Evolutionary conservation across 345 rosid genomes (phyloP).

Genomic region (Pugionium dolabratum): DNA sequence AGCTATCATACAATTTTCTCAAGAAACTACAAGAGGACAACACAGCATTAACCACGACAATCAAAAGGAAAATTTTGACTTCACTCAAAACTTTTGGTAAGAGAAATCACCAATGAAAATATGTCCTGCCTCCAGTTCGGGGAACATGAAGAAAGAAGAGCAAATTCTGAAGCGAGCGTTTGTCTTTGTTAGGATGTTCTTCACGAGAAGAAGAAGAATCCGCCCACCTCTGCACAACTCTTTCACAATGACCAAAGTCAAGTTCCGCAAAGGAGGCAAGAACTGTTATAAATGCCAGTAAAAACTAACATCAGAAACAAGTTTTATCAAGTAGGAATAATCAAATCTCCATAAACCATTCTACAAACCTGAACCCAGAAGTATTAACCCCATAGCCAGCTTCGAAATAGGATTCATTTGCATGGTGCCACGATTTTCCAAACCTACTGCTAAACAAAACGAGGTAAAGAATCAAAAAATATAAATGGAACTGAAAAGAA

Average conservation of each 20-base stretch:
- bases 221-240: constrained; percentile 69
- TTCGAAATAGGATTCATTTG: constrained; percentile 55
- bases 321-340: background rate
- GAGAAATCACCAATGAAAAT: constrained; percentile 69
- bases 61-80: background rate
- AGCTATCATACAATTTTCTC: constrained; percentile 66
- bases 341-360: constrained; percentile 1
- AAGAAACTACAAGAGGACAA: constrained; percentile 62
- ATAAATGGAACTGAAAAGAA: constrained; percentile 6
- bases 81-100: background rate
- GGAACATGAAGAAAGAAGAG: constrained; percentile 92
- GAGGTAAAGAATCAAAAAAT: constrained; percentile 2
- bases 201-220: constrained; percentile 48
- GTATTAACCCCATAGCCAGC: constrained; percentile 42
- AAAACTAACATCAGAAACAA: constrained; percentile 5
- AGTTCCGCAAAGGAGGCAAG: constrained; percentile 44
- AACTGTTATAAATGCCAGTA: constrained; percentile 50
- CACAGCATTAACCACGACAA: constrained; percentile 22
- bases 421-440: constrained; percentile 36
- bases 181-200: constrained; percentile 53
- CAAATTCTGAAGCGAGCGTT: constrained; percentile 65
- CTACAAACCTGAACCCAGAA: constrained; percentile 54
- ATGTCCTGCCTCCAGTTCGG: constrained; percentile 92
- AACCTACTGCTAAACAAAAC: background rate
- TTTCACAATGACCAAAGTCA: constrained; percentile 65